phyloP scores from a whole-genome alignment of 164 flowering plant genomes.

The Protea cynaroides region DNA sequence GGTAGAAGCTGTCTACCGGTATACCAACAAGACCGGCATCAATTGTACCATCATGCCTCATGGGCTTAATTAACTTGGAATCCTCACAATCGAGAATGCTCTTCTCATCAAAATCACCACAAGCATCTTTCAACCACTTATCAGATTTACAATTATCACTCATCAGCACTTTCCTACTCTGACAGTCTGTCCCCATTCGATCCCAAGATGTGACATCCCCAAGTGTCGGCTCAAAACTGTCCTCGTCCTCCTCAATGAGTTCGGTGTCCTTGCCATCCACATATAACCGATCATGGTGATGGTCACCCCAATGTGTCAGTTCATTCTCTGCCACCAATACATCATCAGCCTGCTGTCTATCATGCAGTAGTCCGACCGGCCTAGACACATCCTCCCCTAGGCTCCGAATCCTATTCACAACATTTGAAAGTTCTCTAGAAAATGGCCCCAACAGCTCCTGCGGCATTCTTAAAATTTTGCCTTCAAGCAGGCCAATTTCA shows the following conservation, averaged over 20 bases:
- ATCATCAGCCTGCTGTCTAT: slow-evolving; percentile 63
- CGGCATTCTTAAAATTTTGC: slow-evolving; percentile 53
- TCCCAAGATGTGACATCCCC: slow-evolving; percentile 84
- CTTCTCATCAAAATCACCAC: slow-evolving; percentile 80
- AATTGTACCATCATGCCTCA: slow-evolving; percentile 63
- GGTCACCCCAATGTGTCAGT: slow-evolving; percentile 74
- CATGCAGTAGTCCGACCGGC: slow-evolving; percentile 40
- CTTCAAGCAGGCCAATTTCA: slow-evolving; percentile 73
- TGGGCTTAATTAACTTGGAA: slow-evolving; percentile 74
- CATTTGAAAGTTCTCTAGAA: slow-evolving; percentile 64
- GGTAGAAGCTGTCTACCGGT: slow-evolving; percentile 84
- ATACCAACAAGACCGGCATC: slow-evolving; percentile 81
- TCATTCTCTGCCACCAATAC: slow-evolving; percentile 68
- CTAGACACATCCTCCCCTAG: slow-evolving; percentile 56
- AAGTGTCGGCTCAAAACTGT: slow-evolving; percentile 72
- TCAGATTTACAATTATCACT: slow-evolving; percentile 70
- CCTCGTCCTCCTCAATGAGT: slow-evolving; percentile 86
- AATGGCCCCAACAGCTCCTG: slow-evolving; percentile 49
- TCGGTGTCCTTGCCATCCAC: slow-evolving; percentile 75
- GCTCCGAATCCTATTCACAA: slow-evolving; percentile 54
- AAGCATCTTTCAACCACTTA: slow-evolving; percentile 66
- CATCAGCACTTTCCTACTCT: slow-evolving; percentile 60
- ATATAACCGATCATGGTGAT: slow-evolving; percentile 53
- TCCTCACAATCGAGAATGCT: slow-evolving; percentile 76
- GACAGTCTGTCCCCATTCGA: slow-evolving; percentile 59